Evolutionary conservation across 768 basidiomycete genomes (phyloP), one percentile per base, ranked within the genome.

Genomic region (Lactifluus rugatus): DNA sequence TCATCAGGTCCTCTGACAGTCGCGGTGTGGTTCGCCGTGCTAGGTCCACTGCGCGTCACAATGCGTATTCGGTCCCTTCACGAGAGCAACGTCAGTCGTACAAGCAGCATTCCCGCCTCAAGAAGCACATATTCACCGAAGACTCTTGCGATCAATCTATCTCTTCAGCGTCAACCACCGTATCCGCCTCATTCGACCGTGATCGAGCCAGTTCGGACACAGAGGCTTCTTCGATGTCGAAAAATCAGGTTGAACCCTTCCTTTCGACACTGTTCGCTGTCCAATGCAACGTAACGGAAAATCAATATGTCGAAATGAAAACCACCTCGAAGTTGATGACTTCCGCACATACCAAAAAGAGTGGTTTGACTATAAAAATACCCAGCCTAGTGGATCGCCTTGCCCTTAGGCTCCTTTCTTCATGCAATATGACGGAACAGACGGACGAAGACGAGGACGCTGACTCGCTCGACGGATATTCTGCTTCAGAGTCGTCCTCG

Each of bases 371-470:
- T 11, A 51, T 55, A 34, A 55, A 31, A 19, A 55, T 60, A 49
- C 58, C 58, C 6, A 7, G 53, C 53, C 48, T 44, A 2, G 36
- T 60, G 3, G 58, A 55, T 28, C 53, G 52, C 14, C 58, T 60
- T 55, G 42, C 48, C 9, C 42, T 60, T 26, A 53, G 42, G 23
- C 48, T 58, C 21, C 23, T 44, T 23, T 3, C 11, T 32, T 51
- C 52, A 17, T 60, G 48, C 44, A 50, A 5, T 21, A 17, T 60
- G 31, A 21, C 21, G 11, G 48, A 45, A 23, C 42, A 45, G 28
- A 5, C 16, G 1, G 48, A 45, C n/a, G 52, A 48, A 13, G 52
- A 54, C 2, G 36, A 28, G 14, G 52, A 39, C 41, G 14, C 34
- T 6, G 36, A 39, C 17, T 60, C 54, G n/a, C 48, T 32, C 14